Evolutionary conservation across 2,329 filamentous ascomycete species (phyloP).

Genomic region (Trichoderma sp.): DNA sequence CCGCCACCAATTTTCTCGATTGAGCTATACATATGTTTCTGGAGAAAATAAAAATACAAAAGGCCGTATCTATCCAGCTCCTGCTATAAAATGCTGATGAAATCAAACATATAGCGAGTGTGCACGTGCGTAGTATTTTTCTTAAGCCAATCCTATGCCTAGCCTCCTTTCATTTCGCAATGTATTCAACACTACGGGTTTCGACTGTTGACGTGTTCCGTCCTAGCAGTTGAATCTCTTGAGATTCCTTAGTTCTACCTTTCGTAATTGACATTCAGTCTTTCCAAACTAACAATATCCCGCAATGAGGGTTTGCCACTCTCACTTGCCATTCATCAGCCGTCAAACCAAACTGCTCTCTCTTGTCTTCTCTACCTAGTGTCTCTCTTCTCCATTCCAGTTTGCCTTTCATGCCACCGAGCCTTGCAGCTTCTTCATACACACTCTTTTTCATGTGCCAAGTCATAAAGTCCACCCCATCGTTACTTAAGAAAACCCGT

Average conservation of each 20-base stretch:
- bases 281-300: background rate
- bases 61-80: no score
- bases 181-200: no score
- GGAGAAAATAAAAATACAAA: no score
- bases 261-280: background rate
- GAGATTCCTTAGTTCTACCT: background rate
- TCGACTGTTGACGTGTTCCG: background rate
- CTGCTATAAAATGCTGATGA: no score
- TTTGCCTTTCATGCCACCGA: slow-evolving; percentile 16
- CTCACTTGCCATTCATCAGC: background rate
- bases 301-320: background rate
- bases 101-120: no score
- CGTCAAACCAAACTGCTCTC: background rate
- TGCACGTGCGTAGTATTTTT: no score
- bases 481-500: background rate
- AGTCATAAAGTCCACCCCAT: slow-evolving; percentile 10
- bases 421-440: slow-evolving; percentile 19
- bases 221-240: background rate
- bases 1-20: no score
- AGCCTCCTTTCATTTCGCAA: no score
- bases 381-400: slow-evolving; percentile 4
- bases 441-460: slow-evolving; percentile 19
- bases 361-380: background rate
- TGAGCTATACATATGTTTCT: no score
- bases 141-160: no score